Conservation (phyloP, 2,329 filamentous ascomycete species). For the Colletotrichum limetticola region DNA sequence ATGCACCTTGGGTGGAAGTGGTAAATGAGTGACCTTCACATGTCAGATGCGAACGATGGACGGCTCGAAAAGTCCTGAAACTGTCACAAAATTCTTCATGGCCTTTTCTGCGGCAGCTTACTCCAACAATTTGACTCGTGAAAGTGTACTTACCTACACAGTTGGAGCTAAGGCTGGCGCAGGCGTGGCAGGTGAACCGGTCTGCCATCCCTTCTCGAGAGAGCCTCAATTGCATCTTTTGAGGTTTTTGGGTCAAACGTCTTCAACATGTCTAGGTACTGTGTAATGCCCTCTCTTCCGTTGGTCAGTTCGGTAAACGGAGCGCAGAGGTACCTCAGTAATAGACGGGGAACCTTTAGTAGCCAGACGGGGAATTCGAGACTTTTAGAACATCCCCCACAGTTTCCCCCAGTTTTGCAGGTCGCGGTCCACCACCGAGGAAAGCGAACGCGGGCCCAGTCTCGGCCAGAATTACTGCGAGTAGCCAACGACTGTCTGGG, state of each 20-base stretch:
- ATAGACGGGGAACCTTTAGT: neutral
- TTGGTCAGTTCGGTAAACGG: neutral
- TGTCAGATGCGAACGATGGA: conserved; percentile 14
- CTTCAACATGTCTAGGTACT: neutral
- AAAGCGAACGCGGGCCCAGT: conserved; percentile 23
- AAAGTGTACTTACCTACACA: neutral
- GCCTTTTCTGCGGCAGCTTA: conserved; percentile 10
- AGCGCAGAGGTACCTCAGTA: neutral
- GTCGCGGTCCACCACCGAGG: conserved; percentile 32
- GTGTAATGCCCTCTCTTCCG: neutral
- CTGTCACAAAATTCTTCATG: conserved; percentile 18
- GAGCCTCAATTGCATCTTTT: neutral
- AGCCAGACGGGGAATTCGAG: conserved; percentile 1
- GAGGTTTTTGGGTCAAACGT: neutral
- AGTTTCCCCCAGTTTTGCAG: conserved; percentile 32
- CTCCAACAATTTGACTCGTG: conserved; percentile 24
- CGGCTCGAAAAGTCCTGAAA: conserved; percentile 21
- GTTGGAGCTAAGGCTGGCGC: neutral
- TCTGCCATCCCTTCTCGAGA: conserved; percentile 17
- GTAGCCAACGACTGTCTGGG: neutral
- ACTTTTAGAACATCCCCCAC: conserved; percentile 25
- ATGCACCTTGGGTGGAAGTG: neutral
- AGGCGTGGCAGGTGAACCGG: neutral
- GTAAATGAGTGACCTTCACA: conserved; percentile 20
- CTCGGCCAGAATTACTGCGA: conserved; percentile 36